Conservation (phyloP, 257 asterid genomes). For the Fraxinus anomala region DNA sequence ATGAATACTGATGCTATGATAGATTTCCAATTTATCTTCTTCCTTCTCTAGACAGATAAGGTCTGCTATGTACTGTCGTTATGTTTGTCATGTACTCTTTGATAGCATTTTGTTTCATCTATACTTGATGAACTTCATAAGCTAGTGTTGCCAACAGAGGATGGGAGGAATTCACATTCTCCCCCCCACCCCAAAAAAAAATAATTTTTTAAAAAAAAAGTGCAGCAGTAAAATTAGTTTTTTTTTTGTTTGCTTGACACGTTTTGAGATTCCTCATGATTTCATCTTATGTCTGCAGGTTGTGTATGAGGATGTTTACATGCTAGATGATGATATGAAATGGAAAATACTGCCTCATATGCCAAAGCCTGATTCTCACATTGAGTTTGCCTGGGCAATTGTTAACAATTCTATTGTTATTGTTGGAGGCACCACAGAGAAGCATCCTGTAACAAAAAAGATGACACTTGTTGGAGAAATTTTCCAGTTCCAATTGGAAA, state of each 20-base stretch:
- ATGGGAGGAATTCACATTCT: neutral
- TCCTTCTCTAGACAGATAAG: neutral
- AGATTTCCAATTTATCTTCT: neutral
- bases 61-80: neutral
- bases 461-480: constrained; percentile 88
- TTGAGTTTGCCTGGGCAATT: constrained; percentile 88
- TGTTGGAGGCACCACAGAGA: constrained; percentile 95
- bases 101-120: neutral
- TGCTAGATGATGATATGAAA: constrained; percentile 81
- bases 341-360: constrained; percentile 86
- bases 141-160: neutral
- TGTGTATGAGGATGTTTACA: constrained; percentile 81
- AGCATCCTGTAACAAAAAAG: constrained; percentile 84
- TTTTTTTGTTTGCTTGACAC: neutral
- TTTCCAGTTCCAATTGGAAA: constrained; percentile 65
- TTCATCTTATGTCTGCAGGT: constrained; percentile 49
- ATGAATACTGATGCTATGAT: constrained; percentile 18
- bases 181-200: neutral
- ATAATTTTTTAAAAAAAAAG: neutral
- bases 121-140: neutral
- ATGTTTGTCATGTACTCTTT: neutral
- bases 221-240: neutral
- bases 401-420: constrained; percentile 68
- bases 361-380: constrained; percentile 97
- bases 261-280: constrained; percentile 20